phyloP scores from a whole-genome alignment of 441 rosid species.

The Kokia cookei region DNA sequence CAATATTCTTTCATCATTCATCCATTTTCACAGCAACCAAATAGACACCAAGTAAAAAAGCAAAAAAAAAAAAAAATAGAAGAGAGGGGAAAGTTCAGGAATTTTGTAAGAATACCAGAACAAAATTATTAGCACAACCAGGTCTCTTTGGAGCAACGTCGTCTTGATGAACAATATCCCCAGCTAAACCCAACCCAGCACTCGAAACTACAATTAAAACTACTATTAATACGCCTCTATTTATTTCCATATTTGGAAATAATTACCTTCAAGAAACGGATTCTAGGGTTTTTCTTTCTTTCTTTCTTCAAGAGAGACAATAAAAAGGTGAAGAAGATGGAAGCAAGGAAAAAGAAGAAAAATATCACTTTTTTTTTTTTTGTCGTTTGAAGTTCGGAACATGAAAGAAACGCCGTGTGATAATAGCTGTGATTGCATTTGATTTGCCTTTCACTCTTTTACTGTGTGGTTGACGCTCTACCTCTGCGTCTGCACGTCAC shows the following conservation, averaged over 20 bases:
- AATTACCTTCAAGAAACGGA: not conserved
- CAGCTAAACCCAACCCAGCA: constrained; percentile 30
- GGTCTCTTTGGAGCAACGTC: constrained; percentile 35
- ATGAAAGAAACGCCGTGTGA: constrained; percentile 27
- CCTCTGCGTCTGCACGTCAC: not conserved
- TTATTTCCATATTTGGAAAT: constrained; percentile 11
- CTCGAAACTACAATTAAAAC: constrained; percentile 23
- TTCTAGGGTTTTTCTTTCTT: constrained; percentile 1
- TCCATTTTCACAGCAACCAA: constrained; percentile 2
- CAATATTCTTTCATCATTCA: not conserved
- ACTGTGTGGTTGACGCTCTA: not conserved
- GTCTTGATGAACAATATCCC: constrained; percentile 50
- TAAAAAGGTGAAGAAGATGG: not conserved
- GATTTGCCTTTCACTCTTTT: constrained; percentile 4
- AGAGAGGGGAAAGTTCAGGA: not conserved
- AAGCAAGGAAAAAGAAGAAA: not conserved
- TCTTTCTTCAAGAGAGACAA: not conserved
- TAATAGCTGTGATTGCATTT: constrained; percentile 25
- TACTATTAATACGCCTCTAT: constrained; percentile 5
- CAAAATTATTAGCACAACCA: constrained; percentile 46
- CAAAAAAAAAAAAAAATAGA: not conserved
- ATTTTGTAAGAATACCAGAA: constrained; percentile 24
- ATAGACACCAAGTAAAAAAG: not conserved
- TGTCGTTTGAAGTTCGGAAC: constrained; percentile 22
- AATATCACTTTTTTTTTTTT: constrained; percentile 10